A percentile compares a stretch with the other conserved stretches of the same genome.
phyloP scores from a whole-genome alignment of 306 rosid species.

The Chamaecrista fasciculata region DNA sequence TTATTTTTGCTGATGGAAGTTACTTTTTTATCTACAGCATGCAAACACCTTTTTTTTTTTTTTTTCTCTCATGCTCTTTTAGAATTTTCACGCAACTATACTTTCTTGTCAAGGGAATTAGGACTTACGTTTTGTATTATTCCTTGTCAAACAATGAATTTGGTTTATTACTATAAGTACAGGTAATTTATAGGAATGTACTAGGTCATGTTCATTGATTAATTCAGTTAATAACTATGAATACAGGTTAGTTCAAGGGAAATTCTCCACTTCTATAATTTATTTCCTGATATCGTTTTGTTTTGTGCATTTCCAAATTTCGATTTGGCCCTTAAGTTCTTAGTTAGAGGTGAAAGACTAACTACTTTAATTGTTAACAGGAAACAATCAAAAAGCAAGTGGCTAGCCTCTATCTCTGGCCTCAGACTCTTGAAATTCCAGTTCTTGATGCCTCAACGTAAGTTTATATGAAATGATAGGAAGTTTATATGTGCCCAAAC shows the following conservation, averaged over 20 bases:
- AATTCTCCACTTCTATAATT: too few species aligned
- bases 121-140: slow-evolving; percentile 9
- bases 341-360: slow-evolving; percentile 25
- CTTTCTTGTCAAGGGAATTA: slow-evolving; percentile 3
- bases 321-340: neutral
- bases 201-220: neutral
- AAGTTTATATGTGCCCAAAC: neutral
- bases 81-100: neutral
- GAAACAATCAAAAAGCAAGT: slow-evolving; percentile 71
- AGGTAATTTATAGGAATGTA: neutral
- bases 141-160: neutral
- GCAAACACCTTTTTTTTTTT: neutral
- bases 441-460: slow-evolving; percentile 74
- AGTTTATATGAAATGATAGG: slow-evolving; percentile 33
- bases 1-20: slow-evolving; percentile 20
- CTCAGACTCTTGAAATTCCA: slow-evolving; percentile 70
- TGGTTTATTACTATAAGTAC: neutral
- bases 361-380: slow-evolving; percentile 43
- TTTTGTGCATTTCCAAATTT: neutral
- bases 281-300: too few species aligned
- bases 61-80: neutral
- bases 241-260: slow-evolving; percentile 7
- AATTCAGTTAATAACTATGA: neutral
- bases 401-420: slow-evolving; percentile 85
- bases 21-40: slow-evolving; percentile 7